Base-by-base conservation (phyloP, 129 eudicot genomes). In the Artemisia annua region DNA sequence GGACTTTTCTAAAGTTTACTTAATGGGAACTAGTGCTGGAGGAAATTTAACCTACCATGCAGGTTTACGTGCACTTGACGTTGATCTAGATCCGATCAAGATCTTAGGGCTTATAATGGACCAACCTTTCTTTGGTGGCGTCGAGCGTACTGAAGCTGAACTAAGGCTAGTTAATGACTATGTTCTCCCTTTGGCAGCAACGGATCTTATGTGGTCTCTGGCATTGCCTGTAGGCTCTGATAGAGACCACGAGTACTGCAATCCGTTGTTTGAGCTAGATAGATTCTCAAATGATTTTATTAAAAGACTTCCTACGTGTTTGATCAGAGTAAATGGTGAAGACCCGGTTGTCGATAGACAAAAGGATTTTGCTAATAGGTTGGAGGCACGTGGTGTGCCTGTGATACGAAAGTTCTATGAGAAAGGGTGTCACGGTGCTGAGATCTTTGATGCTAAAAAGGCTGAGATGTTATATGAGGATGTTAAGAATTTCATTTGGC, bases 301-400 rank as follows among this genome's bases (percentile, higher is more conserved):
- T 43, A 66, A 67, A 48, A 80, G 72, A 56, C 71, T 88, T 44
- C 86, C 90, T n/a, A 68, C 44, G 60, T 71, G 82, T 48, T 22
- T 88, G 60, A 43, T 85, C n/a, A 80, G 82, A 26, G 85, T 80
- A 4, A 69, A 75, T 52, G 80, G 74, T 4, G 86, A 78, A n/a
- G 95, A 88, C 65, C 84, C 88, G 11, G 39, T 85, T 63, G 66
- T 78, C 2, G 91, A 88, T 51, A 56, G 76, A 67, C 84, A 80
- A 66, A 81, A 75, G 65, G 83, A 80, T 66, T 61, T 85, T 43
- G 87, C 73, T 26, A 43, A 75, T 63, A 59, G 85, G 90, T 59
- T 85, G 80, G 88, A 73, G 83, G 53, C 76, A 60, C 76, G 66
- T 30, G 88, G 88, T 11, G 90, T 76, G 83, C 77, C 70, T 64